Conservation (phyloP, 129 eudicot species). For the Mikania micrantha region DNA sequence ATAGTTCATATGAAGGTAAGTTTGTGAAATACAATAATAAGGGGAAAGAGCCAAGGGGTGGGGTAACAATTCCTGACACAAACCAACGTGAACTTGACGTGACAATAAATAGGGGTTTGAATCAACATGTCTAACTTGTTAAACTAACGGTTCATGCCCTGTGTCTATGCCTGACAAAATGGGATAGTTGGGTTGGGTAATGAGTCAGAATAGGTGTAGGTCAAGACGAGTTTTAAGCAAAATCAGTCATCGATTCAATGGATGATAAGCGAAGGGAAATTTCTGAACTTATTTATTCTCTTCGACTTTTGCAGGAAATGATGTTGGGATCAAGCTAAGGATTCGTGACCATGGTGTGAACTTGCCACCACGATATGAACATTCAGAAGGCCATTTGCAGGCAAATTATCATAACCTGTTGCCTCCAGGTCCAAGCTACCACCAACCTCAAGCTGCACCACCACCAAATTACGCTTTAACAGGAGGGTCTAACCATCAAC, state of each 20-base stretch:
- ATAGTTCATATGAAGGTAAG: conserved; percentile 50
- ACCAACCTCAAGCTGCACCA: conserved; percentile 22
- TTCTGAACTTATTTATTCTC: not conserved
- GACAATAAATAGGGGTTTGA: not conserved
- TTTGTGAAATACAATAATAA: not conserved
- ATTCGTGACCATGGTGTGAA: conserved; percentile 36
- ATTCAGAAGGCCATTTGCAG: conserved; percentile 36
- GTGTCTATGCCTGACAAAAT: too few species aligned
- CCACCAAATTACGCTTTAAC: conserved; percentile 16
- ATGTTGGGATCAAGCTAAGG: conserved; percentile 57
- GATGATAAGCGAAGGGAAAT: not conserved
- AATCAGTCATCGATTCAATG: too few species aligned
- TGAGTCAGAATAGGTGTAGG: too few species aligned
- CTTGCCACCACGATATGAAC: conserved; percentile 22
- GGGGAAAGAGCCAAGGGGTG: too few species aligned
- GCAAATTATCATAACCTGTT: conserved; percentile 14
- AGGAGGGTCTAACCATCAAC: conserved; percentile 27
- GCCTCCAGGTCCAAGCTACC: conserved; percentile 30
- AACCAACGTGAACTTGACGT: not conserved
- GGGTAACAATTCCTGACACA: too few species aligned
- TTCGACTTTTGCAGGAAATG: conserved; percentile 32
- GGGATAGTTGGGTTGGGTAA: too few species aligned
- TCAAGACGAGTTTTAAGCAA: too few species aligned
- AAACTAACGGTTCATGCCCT: not conserved
- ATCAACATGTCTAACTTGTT: not conserved